Base-by-base conservation (phyloP, 1,139 yeast genomes). In the Blastobotrys arbuscula region DNA sequence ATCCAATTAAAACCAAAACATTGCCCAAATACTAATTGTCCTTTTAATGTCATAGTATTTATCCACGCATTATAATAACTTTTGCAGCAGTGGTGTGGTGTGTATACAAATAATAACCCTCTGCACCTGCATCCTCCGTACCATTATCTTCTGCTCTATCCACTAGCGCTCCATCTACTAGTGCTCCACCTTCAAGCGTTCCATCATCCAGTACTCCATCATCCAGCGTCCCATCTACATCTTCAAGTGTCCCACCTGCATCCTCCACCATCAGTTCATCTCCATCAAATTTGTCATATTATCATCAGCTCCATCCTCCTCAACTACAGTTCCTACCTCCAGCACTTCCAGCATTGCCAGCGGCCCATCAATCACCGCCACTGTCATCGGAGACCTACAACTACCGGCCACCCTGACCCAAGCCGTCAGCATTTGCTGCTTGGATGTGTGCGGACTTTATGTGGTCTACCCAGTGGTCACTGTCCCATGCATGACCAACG, bases 401-500 rank as follows among this genome's bases (percentile, higher is more conserved):
- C 16, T 38, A 24, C 53, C 58, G 18, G 54, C 62, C 2, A 36
- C 39, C 6, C 6, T 36, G 3, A 57, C 59, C 34, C 59, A 57
- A 50, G 55, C 59, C 23, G 54, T 59, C 43, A 56, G 62, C 19
- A 56, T 50, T 37, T 65, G 66, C 53, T 55, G 60, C 43, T 45
- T 54, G 21, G 55, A 58, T 34, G 56, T 53, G 34, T 62, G 64
- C 51, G 48, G 54, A 21, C 50, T 61, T 8, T 41, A 48, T n/a
- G 57, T 60, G 19, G 49, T 50, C 15, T 51, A 59, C 24, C 53
- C 59, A 13, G 56, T 59, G 23, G 40, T 55, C 38, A 26, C 52
- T 34, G 53, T 57, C 16, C 61, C 63, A 40, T 48, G 57, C 21
- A 53, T 58, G 34, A 55, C 58, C 35, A n/a, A 56, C 60, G 21